Percentiles rank a stretch among this genome's conserved stretches.
Evolutionary conservation across 257 asterid genomes (phyloP).

Genomic region (Solanum habrochaites): DNA sequence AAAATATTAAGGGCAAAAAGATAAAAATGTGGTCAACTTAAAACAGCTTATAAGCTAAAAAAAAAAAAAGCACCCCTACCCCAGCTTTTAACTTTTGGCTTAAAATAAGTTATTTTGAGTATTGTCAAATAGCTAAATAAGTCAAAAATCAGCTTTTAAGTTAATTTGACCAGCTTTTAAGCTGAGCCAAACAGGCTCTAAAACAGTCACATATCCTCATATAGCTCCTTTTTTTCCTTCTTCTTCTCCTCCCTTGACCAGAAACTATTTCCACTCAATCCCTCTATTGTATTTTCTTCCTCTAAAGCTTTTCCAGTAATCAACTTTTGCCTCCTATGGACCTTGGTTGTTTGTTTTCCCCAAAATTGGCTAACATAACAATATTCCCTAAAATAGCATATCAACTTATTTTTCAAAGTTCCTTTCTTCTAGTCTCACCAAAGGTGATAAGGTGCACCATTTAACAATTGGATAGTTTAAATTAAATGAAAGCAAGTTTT

Average conservation of each 20-base stretch:
- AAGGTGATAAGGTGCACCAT: neutral
- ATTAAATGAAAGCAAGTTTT: neutral
- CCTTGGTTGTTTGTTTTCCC: neutral
- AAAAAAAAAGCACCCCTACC: too few species aligned
- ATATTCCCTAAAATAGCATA: neutral
- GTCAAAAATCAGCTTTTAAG: too few species aligned
- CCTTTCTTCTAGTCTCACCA: neutral
- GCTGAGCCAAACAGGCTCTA: too few species aligned
- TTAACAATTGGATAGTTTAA: neutral
- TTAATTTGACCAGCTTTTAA: too few species aligned
- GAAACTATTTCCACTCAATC: neutral
- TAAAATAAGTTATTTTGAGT: too few species aligned
- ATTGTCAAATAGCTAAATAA: too few species aligned
- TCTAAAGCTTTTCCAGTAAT: neutral
- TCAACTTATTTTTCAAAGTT: neutral
- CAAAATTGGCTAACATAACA: neutral
- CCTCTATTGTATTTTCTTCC: neutral
- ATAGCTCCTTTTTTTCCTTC: neutral
- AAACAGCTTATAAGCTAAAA: too few species aligned
- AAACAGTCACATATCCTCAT: neutral
- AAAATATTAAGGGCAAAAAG: too few species aligned
- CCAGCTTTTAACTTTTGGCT: too few species aligned
- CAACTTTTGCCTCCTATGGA: neutral
- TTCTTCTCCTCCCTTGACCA: neutral
- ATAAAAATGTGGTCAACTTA: too few species aligned